Conservation (phyloP, 148 eudicot species). For the Camellia sinensis region DNA sequence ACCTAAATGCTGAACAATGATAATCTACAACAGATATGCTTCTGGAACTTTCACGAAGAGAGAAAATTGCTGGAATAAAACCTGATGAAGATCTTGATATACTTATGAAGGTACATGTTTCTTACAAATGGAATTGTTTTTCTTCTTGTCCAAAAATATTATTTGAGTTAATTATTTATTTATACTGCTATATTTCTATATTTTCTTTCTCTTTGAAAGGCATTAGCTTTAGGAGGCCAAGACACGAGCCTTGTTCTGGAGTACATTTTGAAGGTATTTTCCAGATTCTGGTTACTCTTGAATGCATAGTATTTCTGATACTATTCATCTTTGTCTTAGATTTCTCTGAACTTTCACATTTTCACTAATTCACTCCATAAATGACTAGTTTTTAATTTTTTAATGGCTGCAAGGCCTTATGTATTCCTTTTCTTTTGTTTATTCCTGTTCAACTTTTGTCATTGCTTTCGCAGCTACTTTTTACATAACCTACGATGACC, state of each 20-base stretch:
- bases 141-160: not conserved
- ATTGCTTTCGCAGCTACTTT: not conserved
- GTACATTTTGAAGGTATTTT: constrained; percentile 86
- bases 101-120: constrained; percentile 71
- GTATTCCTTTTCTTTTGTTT: not conserved
- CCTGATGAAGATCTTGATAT: constrained; percentile 98
- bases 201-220: constrained; percentile 46
- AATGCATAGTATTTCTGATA: not conserved
- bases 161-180: not conserved
- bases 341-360: not conserved
- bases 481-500: not conserved
- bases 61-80: constrained; percentile 64
- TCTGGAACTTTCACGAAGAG: constrained; percentile 92
- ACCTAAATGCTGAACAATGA: constrained; percentile 23
- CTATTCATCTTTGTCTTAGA: not conserved
- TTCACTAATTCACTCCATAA: not conserved
- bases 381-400: not conserved
- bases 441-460: not conserved
- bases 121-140: not conserved
- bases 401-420: not conserved
- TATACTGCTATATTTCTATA: constrained; percentile 3
- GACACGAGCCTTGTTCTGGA: constrained; percentile 76
- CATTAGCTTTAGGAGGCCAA: constrained; percentile 76
- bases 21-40: constrained; percentile 73
- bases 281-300: not conserved